phyloP scores from a whole-genome alignment of 2,329 filamentous ascomycete species.

The Corinectria fuckeliana region DNA sequence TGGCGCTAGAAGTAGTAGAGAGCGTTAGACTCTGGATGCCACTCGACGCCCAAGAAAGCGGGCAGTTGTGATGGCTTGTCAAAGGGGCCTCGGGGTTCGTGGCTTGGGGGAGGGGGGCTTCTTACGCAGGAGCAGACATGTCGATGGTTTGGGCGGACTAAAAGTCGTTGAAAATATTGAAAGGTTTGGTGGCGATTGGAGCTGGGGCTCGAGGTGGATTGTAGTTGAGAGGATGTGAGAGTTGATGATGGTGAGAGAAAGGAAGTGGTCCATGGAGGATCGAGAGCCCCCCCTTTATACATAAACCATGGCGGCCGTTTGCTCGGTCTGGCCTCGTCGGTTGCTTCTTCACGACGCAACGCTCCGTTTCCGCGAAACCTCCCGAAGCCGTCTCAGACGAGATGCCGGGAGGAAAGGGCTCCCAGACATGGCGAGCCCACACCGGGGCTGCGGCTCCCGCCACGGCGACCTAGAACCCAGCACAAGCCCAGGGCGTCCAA shows the following conservation, averaged over 20 bases:
- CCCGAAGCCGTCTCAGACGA: slow-evolving; percentile 9
- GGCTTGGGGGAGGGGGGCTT: background rate
- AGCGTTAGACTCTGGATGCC: slow-evolving; percentile 21
- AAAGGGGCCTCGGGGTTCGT: background rate
- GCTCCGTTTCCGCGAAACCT: slow-evolving; percentile 11
- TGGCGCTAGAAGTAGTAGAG: slow-evolving; percentile 29
- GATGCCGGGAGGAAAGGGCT: slow-evolving; percentile 9
- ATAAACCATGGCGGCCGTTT: slow-evolving; percentile 11
- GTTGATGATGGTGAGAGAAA: slow-evolving; percentile 28
- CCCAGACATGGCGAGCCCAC: slow-evolving; percentile 14
- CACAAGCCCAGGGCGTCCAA: slow-evolving; percentile 7
- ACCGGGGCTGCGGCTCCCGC: slow-evolving; percentile 9
- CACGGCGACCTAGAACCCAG: slow-evolving; percentile 12
- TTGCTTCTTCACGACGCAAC: slow-evolving; percentile 21
- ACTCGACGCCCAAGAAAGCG: slow-evolving; percentile 16
- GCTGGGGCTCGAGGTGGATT: slow-evolving; percentile 34
- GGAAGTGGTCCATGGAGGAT: slow-evolving; percentile 17
- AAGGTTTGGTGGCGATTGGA: slow-evolving; percentile 21
- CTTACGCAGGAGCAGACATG: slow-evolving; percentile 41
- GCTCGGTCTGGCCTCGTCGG: slow-evolving; percentile 8
- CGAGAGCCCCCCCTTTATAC: slow-evolving; percentile 35
- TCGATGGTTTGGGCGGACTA: slow-evolving; percentile 28
- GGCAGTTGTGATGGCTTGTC: background rate
- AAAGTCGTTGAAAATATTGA: slow-evolving; percentile 23
- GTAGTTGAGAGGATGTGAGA: slow-evolving; percentile 33